Evolutionary conservation across 495 filamentous ascomycete genomes (phyloP).

Genomic region (Neurospora sp.): DNA sequence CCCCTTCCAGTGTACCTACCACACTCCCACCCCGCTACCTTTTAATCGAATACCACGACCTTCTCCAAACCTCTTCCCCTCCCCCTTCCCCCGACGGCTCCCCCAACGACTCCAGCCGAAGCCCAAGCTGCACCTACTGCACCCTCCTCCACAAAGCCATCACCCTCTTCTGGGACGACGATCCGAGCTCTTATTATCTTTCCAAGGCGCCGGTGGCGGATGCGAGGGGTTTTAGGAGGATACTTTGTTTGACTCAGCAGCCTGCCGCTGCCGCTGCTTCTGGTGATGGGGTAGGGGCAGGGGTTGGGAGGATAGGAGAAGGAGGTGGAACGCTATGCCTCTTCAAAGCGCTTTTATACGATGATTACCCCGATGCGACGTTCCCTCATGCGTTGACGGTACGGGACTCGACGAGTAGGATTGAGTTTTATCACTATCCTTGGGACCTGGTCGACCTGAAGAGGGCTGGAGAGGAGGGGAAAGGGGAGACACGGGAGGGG

Average conservation of each 20-base stretch:
- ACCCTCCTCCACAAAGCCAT: constrained; percentile 3
- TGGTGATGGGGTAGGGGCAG: neutral
- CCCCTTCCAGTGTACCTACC: neutral
- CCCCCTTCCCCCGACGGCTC: neutral
- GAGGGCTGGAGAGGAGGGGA: neutral
- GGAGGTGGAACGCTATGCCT: constrained; percentile 1
- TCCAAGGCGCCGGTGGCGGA: neutral
- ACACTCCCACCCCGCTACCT: neutral
- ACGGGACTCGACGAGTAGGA: constrained; percentile 1
- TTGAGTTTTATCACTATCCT: constrained; percentile 5
- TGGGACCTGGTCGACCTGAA: neutral
- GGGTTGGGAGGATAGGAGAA: neutral
- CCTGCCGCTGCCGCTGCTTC: neutral
- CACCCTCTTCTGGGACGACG: constrained; percentile 3
- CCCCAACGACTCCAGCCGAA: neutral
- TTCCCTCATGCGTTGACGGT: constrained; percentile 5
- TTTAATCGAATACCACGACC: neutral
- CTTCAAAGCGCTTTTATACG: constrained; percentile 3
- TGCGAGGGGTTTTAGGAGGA: neutral
- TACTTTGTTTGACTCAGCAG: constrained; percentile 1
- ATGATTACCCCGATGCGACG: neutral
- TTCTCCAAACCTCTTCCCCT: neutral
- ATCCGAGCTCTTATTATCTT: neutral
- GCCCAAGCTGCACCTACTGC: neutral
- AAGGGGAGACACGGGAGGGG: neutral